Evolutionary conservation across 768 basidiomycete genomes (phyloP).

Genomic region (Amylocystis lapponica): DNA sequence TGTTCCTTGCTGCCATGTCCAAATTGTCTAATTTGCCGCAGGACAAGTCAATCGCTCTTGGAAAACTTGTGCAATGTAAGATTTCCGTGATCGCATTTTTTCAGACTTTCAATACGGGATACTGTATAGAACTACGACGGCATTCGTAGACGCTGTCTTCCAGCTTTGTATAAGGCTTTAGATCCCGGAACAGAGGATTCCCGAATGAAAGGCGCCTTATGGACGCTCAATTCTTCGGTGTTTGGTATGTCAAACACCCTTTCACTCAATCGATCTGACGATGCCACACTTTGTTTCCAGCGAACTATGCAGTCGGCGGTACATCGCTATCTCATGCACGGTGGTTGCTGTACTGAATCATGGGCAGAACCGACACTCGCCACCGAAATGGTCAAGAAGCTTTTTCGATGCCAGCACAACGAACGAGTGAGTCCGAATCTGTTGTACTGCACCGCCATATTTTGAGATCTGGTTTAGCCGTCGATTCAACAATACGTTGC

Average conservation of each 20-base stretch:
- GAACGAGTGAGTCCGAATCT: constrained; percentile 54
- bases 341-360: not conserved
- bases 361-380: constrained; percentile 57
- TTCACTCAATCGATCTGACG: constrained; percentile 1
- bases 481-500: constrained; percentile 72
- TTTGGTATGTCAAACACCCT: constrained; percentile 39
- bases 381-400: constrained; percentile 47
- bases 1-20: constrained; percentile 1
- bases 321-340: constrained; percentile 3
- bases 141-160: constrained; percentile 56
- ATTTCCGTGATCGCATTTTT: not conserved
- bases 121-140: constrained; percentile 59
- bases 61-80: constrained; percentile 43
- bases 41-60: constrained; percentile 34
- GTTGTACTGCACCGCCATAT: not conserved
- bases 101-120: not conserved
- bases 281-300: constrained; percentile 13
- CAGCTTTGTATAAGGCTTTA: constrained; percentile 49
- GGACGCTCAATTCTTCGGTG: constrained; percentile 61
- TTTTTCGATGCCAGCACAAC: constrained; percentile 76
- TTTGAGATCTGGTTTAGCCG: constrained; percentile 35
- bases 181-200: constrained; percentile 75
- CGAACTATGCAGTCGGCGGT: constrained; percentile 39
- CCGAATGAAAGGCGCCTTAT: constrained; percentile 88
- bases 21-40: constrained; percentile 12